Percentiles rank a stretch among this genome's conserved stretches.
These are phyloP conservation scores for Kondoa subrosea DNA, from an alignment of 768 basidiomycete species.

Conservation along the genomic window DNA sequence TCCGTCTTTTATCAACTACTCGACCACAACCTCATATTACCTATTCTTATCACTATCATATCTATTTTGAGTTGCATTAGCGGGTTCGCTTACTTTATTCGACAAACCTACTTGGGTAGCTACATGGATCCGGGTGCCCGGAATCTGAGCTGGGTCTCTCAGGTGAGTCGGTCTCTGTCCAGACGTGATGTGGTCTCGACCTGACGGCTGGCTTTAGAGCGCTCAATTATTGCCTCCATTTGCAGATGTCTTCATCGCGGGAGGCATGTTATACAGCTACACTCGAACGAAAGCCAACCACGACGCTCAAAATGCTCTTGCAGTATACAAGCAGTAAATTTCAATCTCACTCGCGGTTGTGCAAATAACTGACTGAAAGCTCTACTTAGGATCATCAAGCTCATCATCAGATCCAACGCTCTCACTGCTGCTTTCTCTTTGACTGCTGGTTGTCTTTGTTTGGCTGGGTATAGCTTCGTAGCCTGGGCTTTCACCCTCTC, in stretches of 20 bases:
- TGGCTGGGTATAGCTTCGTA: neutral
- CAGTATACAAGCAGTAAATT: neutral
- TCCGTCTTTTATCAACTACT: neutral
- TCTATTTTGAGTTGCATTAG: neutral
- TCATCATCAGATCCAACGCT: neutral
- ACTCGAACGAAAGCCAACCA: neutral
- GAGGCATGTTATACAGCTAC: neutral
- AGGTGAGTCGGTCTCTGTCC: no score
- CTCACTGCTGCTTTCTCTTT: neutral
- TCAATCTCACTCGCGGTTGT: neutral
- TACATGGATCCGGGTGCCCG: neutral
- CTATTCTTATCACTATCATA: neutral
- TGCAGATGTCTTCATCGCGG: neutral
- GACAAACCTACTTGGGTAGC: neutral
- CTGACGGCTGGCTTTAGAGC: neutral
- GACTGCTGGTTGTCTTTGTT: neutral
- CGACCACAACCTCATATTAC: neutral
- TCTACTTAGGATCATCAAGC: neutral
- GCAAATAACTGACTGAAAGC: neutral
- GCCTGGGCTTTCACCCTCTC: neutral
- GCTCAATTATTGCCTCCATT: neutral
- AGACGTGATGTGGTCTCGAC: neutral
- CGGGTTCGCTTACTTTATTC: neutral
- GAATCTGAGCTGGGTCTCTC: neutral
- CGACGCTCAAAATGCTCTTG: neutral